phyloP scores from a whole-genome alignment of 2,329 filamentous ascomycete species.

The Penicillium sp. region DNA sequence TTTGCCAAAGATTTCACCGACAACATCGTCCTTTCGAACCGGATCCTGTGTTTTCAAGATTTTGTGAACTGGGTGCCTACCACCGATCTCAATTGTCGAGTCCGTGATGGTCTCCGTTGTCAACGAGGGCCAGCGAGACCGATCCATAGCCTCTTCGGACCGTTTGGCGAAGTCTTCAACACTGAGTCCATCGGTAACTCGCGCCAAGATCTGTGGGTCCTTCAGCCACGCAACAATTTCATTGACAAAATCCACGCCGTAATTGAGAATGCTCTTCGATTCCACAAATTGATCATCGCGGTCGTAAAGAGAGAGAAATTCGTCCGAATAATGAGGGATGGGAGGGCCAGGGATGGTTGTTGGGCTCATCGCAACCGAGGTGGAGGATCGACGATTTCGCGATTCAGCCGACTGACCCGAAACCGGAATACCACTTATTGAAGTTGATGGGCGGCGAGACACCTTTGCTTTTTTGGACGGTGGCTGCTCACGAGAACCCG shows the following conservation, averaged over 20 bases:
- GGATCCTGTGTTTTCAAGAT: slow-evolving; percentile 51
- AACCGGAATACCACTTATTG: slow-evolving; percentile 65
- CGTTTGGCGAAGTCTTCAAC: slow-evolving; percentile 69
- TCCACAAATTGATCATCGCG: slow-evolving; percentile 57
- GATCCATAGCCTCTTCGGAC: slow-evolving; percentile 55
- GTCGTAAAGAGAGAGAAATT: slow-evolving; percentile 73
- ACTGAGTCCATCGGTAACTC: slow-evolving; percentile 62
- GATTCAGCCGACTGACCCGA: slow-evolving; percentile 62
- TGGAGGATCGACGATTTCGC: slow-evolving; percentile 58
- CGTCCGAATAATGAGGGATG: slow-evolving; percentile 68
- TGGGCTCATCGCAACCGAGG: slow-evolving; percentile 66
- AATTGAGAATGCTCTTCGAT: slow-evolving; percentile 72
- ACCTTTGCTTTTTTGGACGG: slow-evolving; percentile 76
- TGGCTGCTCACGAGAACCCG: slow-evolving; percentile 49
- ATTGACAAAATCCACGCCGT: slow-evolving; percentile 70
- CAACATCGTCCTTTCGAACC: slow-evolving; percentile 53
- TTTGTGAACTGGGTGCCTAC: slow-evolving; percentile 66
- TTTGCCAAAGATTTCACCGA: slow-evolving; percentile 73
- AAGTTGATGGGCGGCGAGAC: slow-evolving; percentile 75
- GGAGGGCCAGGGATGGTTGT: slow-evolving; percentile 61
- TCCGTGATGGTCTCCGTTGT: slow-evolving; percentile 54
- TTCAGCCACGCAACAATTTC: slow-evolving; percentile 75
- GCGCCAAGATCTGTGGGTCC: slow-evolving; percentile 65
- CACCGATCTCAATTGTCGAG: slow-evolving; percentile 48
- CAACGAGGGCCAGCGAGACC: slow-evolving; percentile 53